Evolutionary conservation across 768 basidiomycete species (phyloP).

Genomic region (Leccinum sublutescens): DNA sequence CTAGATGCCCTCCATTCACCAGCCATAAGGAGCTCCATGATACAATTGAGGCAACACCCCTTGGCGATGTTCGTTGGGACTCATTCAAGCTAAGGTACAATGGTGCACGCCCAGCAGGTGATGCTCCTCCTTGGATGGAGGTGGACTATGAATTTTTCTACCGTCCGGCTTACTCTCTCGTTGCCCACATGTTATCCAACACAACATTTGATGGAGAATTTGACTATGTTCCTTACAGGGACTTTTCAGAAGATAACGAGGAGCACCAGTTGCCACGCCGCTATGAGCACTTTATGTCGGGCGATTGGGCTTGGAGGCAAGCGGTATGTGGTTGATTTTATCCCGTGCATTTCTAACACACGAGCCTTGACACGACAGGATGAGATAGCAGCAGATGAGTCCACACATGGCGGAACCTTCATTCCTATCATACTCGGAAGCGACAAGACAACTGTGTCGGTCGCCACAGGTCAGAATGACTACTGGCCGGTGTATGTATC

Average conservation of each 20-base stretch:
- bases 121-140: no score
- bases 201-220: neutral
- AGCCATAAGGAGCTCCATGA: no score
- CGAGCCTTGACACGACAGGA: constrained; percentile 18
- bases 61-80: no score
- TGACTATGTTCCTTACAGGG: neutral
- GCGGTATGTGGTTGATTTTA: no score
- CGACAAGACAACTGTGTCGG: constrained; percentile 19
- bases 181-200: neutral
- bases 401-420: constrained; percentile 18
- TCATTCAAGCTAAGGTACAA: neutral
- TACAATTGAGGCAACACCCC: no score
- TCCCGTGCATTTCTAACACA: neutral
- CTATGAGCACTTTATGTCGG: neutral
- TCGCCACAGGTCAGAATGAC: constrained; percentile 16
- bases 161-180: neutral
- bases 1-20: no score
- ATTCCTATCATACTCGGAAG: constrained; percentile 17
- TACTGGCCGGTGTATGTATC: constrained; percentile 20
- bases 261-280: no score
- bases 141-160: no score
- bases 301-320: no score
- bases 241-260: neutral
- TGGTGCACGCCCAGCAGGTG: neutral
- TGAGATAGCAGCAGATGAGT: constrained; percentile 17